A percentile compares a stretch with the other conserved stretches of the same genome.
Conservation (phyloP, 805 yeast genomes). For the Saturnispora hagleri region DNA sequence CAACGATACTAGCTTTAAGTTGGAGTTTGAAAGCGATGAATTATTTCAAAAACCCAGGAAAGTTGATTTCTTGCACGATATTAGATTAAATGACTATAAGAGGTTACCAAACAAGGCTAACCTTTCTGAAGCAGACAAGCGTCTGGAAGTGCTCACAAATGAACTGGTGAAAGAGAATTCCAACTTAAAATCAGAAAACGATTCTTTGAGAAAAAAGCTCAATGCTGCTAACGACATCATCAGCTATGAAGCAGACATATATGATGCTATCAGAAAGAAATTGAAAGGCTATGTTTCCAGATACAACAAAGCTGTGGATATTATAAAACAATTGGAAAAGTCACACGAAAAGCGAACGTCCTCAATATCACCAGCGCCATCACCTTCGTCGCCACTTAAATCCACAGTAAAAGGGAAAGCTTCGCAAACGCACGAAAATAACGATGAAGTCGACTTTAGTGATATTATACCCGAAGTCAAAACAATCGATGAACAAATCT, state of each 20-base stretch:
- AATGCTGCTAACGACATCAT: conserved; percentile 21
- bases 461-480: conserved; percentile 4
- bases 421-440: neutral
- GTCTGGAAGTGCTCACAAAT: conserved; percentile 8
- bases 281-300: conserved; percentile 10
- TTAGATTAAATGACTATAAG: conserved; percentile 3
- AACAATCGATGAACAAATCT: conserved; percentile 9
- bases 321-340: neutral
- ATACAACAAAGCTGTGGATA: conserved; percentile 5
- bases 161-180: conserved; percentile 1
- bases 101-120: conserved; percentile 3
- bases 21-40: conserved; percentile 1
- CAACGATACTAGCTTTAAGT: neutral
- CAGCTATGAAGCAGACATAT: conserved; percentile 15
- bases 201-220: neutral
- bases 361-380: neutral
- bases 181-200: conserved; percentile 5
- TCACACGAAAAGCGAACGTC: neutral
- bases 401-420: neutral
- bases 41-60: neutral
- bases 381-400: neutral
- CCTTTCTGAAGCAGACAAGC: conserved; percentile 10
- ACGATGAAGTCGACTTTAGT: neutral
- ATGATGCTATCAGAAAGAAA: conserved; percentile 12
- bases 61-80: conserved; percentile 1